A percentile compares a stretch with the other conserved stretches of the same genome.
Evolutionary conservation across 2,329 filamentous ascomycete genomes (phyloP).

Genomic region (Aspergillus glaucus): DNA sequence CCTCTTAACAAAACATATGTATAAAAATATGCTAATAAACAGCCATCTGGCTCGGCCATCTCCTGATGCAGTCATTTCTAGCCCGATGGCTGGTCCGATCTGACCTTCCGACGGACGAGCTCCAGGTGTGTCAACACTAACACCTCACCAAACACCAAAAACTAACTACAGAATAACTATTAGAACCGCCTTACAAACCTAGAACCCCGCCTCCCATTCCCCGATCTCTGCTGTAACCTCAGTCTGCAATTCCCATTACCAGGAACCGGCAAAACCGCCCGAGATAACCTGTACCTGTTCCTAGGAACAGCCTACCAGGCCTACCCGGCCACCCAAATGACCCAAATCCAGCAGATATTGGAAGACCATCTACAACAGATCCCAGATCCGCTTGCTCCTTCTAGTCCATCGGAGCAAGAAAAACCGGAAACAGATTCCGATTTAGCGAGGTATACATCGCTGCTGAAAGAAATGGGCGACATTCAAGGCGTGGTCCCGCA

Average conservation of each 20-base stretch:
- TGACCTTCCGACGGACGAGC: background rate
- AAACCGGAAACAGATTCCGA: background rate
- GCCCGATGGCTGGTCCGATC: background rate
- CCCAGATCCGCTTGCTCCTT: background rate
- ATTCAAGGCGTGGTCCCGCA: conserved; percentile 28
- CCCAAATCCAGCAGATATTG: background rate
- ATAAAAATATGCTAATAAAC: background rate
- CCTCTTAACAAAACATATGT: no score
- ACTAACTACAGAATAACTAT: background rate
- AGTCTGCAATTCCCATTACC: background rate
- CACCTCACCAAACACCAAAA: background rate
- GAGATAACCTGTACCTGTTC: conserved; percentile 3
- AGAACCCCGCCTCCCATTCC: background rate
- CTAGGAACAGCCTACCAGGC: conserved; percentile 1
- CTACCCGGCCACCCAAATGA: background rate
- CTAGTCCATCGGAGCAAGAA: background rate
- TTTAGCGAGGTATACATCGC: conserved; percentile 9
- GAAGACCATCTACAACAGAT: background rate
- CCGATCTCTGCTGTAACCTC: conserved; percentile 1
- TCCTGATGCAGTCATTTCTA: background rate
- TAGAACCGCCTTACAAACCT: background rate
- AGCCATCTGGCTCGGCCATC: conserved; percentile 1
- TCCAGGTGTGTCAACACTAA: background rate
- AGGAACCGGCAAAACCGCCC: background rate
- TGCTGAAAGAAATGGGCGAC: conserved; percentile 16